These are phyloP conservation scores for Amanita muscaria DNA, from an alignment of 768 basidiomycete species.

Conservation along the genomic window DNA sequence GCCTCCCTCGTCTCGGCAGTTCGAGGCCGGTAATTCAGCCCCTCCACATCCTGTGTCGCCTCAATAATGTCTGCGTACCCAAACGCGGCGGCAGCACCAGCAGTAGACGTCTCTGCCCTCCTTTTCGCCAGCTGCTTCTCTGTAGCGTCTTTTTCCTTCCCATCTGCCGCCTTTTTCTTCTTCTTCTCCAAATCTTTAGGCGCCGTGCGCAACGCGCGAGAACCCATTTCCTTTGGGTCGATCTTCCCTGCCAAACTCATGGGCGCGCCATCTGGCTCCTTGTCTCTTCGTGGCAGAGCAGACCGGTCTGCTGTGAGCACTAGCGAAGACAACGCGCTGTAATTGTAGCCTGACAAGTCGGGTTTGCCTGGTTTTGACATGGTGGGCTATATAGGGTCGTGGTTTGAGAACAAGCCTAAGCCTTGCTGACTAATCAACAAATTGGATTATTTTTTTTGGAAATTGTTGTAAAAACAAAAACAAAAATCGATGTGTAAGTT, in stretches of 20 bases:
- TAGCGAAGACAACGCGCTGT: slow-evolving; percentile 89
- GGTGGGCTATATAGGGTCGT: neutral
- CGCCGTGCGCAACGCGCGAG: slow-evolving; percentile 70
- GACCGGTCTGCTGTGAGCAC: slow-evolving; percentile 90
- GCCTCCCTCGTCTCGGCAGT: slow-evolving; percentile 93
- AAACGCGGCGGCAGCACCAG: slow-evolving; percentile 32
- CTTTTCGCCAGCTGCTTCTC: slow-evolving; percentile 53
- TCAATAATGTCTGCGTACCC: slow-evolving; percentile 90
- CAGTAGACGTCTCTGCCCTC: slow-evolving; percentile 42
- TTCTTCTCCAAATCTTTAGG: slow-evolving; percentile 91
- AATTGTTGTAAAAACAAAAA: too few relatives aligned
- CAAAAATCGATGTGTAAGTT: too few relatives aligned
- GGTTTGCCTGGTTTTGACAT: slow-evolving; percentile 44
- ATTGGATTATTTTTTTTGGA: too few relatives aligned
- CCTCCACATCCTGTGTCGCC: slow-evolving; percentile 89
- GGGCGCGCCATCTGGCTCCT: slow-evolving; percentile 94
- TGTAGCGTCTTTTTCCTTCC: slow-evolving; percentile 46
- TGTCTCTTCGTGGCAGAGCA: slow-evolving; percentile 75
- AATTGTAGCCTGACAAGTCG: slow-evolving; percentile 90
- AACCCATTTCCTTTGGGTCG: slow-evolving; percentile 87
- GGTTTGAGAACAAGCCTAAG: too few relatives aligned
- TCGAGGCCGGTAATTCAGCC: slow-evolving; percentile 84
- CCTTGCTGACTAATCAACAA: too few relatives aligned
- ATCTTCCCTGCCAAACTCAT: slow-evolving; percentile 90
- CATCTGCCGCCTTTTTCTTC: slow-evolving; percentile 74